Percentiles rank a stretch among this genome's conserved stretches.
Evolutionary conservation across 192 early-diverging fungal species (phyloP).

Genomic region (Umbelopsis isabellina): DNA sequence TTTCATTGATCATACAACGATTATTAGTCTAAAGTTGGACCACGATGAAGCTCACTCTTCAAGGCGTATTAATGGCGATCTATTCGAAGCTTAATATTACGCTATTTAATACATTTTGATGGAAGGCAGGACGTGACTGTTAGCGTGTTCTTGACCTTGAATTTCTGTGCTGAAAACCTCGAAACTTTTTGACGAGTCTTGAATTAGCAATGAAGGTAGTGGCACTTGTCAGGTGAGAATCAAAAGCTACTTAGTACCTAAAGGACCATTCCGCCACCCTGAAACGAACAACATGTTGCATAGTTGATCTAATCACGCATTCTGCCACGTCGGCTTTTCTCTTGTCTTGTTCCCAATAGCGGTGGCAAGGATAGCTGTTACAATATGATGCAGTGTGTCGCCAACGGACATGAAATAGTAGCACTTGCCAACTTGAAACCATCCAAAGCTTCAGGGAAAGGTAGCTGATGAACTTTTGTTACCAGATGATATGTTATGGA

Average conservation of each 20-base stretch:
- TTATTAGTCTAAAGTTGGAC: too few relatives aligned
- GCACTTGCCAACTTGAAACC: slow-evolving; percentile 94
- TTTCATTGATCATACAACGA: too few relatives aligned
- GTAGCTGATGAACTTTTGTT: slow-evolving; percentile 34
- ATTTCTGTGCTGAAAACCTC: neutral
- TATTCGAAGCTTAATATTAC: too few relatives aligned
- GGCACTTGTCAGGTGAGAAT: slow-evolving; percentile 41
- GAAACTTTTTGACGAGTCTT: neutral
- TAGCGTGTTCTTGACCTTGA: too few relatives aligned
- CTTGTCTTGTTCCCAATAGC: slow-evolving; percentile 45
- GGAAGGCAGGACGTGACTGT: too few relatives aligned
- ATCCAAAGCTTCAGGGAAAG: slow-evolving; percentile 58
- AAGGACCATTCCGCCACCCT: neutral
- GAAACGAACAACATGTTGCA: neutral
- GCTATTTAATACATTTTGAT: too few relatives aligned
- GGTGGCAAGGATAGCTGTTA: slow-evolving; percentile 98
- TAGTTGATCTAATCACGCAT: too few relatives aligned
- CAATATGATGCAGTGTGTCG: slow-evolving; percentile 94
- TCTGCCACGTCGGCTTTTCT: neutral
- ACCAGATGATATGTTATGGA: neutral
- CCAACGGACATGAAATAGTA: slow-evolving; percentile 90
- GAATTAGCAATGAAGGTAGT: slow-evolving; percentile 39
- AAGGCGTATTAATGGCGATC: too few relatives aligned
- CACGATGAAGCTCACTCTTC: too few relatives aligned
- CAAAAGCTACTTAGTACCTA: neutral